These are phyloP conservation scores for Cercospora nicotianae DNA, from an alignment of 2,329 filamentous ascomycete species.

Conservation along the genomic window DNA sequence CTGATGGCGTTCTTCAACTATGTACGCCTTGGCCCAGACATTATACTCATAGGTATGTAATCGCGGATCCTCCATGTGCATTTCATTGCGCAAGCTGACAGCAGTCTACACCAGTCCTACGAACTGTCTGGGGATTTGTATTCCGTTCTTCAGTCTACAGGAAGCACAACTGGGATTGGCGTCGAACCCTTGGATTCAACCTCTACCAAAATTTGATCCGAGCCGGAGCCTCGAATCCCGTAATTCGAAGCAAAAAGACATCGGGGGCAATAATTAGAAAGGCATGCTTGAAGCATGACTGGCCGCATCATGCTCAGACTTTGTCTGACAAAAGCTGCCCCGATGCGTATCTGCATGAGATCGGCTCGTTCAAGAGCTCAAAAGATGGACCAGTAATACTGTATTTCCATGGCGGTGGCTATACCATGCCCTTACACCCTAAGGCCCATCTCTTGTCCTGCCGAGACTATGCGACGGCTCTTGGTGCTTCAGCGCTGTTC, in stretches of 20 bases:
- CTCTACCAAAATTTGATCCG: not conserved
- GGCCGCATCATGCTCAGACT: not conserved
- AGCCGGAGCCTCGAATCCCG: not conserved
- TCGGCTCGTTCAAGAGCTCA: not conserved
- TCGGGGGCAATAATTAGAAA: not conserved
- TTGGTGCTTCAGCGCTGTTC: not conserved
- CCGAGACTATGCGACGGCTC: not conserved
- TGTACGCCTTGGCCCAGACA: not conserved
- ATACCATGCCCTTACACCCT: not conserved
- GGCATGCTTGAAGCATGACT: not conserved
- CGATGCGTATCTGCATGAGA: not conserved
- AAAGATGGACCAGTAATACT: not conserved
- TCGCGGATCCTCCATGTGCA: not conserved
- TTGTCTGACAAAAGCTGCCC: not conserved
- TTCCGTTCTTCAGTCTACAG: not conserved
- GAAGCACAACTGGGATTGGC: not conserved
- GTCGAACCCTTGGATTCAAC: not conserved
- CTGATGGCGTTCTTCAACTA: not conserved
- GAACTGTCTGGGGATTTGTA: not conserved
- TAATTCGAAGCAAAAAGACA: not conserved
- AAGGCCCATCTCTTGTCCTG: not conserved
- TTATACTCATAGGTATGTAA: not conserved
- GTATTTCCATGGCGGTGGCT: conserved; percentile 7
- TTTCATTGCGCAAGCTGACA: too few species aligned
- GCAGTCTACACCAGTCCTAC: not conserved